Evolutionary conservation across 2,329 filamentous ascomycete genomes (phyloP).

Genomic region (Colletotrichum orchidophilum): DNA sequence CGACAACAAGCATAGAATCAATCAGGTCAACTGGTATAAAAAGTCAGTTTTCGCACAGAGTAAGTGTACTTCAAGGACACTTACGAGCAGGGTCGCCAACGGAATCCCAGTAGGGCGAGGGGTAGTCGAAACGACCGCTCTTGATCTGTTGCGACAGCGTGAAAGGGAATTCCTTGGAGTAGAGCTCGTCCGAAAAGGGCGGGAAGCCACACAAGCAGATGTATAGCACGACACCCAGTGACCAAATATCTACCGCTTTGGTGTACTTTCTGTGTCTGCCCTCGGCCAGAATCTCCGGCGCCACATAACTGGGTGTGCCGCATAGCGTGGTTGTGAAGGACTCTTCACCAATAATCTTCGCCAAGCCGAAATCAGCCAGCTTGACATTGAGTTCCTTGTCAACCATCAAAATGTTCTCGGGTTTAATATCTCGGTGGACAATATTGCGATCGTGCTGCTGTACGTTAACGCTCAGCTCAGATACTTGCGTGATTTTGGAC

Average conservation of each 20-base stretch:
- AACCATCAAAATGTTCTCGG: slow-evolving; percentile 91
- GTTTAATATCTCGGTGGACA: slow-evolving; percentile 97
- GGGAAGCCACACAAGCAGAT: slow-evolving; percentile 97
- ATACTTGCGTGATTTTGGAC: slow-evolving; percentile 40
- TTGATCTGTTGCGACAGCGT: slow-evolving; percentile 90
- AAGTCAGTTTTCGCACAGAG: background rate
- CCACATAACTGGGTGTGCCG: slow-evolving; percentile 97
- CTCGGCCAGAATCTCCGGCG: slow-evolving; percentile 91
- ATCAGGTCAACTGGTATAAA: slow-evolving; percentile 78
- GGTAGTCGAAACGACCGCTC: slow-evolving; percentile 89
- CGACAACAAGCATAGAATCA: slow-evolving; percentile 91
- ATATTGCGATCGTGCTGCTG: slow-evolving; percentile 92
- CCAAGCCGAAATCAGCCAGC: slow-evolving; percentile 93
- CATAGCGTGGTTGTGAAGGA: slow-evolving; percentile 97
- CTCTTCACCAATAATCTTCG: slow-evolving; percentile 98
- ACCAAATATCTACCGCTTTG: slow-evolving; percentile 96
- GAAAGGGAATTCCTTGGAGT: slow-evolving; percentile 82
- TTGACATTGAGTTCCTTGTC: slow-evolving; percentile 90
- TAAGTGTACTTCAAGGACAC: slow-evolving; percentile 37
- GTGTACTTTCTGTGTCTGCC: slow-evolving; percentile 87
- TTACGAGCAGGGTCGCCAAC: slow-evolving; percentile 82
- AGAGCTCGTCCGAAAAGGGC: slow-evolving; percentile 95
- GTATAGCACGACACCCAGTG: slow-evolving; percentile 95
- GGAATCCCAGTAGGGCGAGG: slow-evolving; percentile 94
- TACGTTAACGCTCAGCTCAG: slow-evolving; percentile 40